phyloP scores from a whole-genome alignment of 2,329 filamentous ascomycete species.

The Hortaea werneckii region DNA sequence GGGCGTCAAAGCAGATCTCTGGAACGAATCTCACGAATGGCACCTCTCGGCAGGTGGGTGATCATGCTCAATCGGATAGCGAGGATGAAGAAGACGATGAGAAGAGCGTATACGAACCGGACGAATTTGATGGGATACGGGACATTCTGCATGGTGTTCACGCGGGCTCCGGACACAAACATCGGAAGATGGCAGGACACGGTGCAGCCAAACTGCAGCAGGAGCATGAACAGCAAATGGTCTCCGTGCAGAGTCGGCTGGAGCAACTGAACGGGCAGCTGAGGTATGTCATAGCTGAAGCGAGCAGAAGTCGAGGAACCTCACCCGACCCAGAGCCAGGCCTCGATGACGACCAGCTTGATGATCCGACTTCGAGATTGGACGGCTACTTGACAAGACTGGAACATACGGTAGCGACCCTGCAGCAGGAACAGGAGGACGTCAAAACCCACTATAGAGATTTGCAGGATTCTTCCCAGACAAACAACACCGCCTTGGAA shows the following conservation, averaged over 20 bases:
- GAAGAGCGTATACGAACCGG: slow-evolving; percentile 15
- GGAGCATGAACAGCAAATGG: slow-evolving; percentile 22
- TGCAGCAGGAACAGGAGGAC: slow-evolving; percentile 19
- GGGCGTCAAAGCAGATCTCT: slow-evolving; percentile 6
- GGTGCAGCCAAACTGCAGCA: slow-evolving; percentile 14
- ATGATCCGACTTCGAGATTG: slow-evolving; percentile 9
- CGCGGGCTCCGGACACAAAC: slow-evolving; percentile 6
- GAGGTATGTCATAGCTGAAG: slow-evolving; percentile 20
- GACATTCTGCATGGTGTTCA: slow-evolving; percentile 21
- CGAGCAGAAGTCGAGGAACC: slow-evolving; percentile 17
- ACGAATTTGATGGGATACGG: slow-evolving; percentile 46
- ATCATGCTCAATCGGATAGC: slow-evolving; percentile 2
- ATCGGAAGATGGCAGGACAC: slow-evolving; percentile 7
- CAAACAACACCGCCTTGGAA: slow-evolving; percentile 19
- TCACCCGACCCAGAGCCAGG: slow-evolving; percentile 13
- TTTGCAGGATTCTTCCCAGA: slow-evolving; percentile 12
- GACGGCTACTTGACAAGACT: slow-evolving; percentile 16
- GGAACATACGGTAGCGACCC: slow-evolving; percentile 17
- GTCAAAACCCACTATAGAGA: slow-evolving; percentile 15
- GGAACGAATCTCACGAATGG: slow-evolving; percentile 2
- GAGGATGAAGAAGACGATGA: slow-evolving; percentile 12
- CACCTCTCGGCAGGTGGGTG: background rate
- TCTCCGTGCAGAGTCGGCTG: slow-evolving; percentile 19
- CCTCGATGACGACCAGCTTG: slow-evolving; percentile 4
- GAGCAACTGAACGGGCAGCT: slow-evolving; percentile 25